Evolutionary conservation across 2,329 filamentous ascomycete genomes (phyloP).

Genomic region (Didymella pinodella): DNA sequence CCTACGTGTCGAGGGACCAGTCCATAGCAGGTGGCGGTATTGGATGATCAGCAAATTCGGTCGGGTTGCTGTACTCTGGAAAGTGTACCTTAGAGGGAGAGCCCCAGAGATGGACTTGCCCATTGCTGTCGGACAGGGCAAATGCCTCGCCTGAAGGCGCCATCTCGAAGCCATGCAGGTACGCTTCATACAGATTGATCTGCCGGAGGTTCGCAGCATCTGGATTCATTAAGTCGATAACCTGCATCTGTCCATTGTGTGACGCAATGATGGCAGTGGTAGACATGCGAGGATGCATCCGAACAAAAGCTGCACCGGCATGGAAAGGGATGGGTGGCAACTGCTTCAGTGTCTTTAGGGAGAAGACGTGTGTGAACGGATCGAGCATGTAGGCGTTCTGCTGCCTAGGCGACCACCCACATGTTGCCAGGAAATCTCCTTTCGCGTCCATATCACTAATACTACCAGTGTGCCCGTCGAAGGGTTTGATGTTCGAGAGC

Average conservation of each 20-base stretch:
- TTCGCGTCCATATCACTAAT: conserved; percentile 98
- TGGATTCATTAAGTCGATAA: conserved; percentile 94
- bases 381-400: conserved; percentile 83
- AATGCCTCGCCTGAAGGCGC: conserved; percentile 88
- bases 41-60: conserved; percentile 73
- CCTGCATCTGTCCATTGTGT: conserved; percentile 90
- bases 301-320: conserved; percentile 89
- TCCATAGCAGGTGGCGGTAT: conserved; percentile 69
- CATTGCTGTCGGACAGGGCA: conserved; percentile 80
- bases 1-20: conserved; percentile 75
- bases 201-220: conserved; percentile 87
- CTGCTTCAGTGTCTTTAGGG: conserved; percentile 87
- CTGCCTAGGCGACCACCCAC: conserved; percentile 87
- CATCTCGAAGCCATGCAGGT: conserved; percentile 82
- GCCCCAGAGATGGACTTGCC: conserved; percentile 85
- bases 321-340: conserved; percentile 92
- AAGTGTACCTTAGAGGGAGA: conserved; percentile 86
- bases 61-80: conserved; percentile 78
- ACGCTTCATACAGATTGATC: conserved; percentile 74
- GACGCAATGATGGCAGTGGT: conserved; percentile 95
- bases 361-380: conserved; percentile 93
- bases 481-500: conserved; percentile 81
- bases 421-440: conserved; percentile 93
- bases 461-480: conserved; percentile 86
- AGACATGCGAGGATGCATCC: conserved; percentile 95